Base-by-base conservation (phyloP, 768 basidiomycete species). In the Tylopilus cervinicoccineus region DNA sequence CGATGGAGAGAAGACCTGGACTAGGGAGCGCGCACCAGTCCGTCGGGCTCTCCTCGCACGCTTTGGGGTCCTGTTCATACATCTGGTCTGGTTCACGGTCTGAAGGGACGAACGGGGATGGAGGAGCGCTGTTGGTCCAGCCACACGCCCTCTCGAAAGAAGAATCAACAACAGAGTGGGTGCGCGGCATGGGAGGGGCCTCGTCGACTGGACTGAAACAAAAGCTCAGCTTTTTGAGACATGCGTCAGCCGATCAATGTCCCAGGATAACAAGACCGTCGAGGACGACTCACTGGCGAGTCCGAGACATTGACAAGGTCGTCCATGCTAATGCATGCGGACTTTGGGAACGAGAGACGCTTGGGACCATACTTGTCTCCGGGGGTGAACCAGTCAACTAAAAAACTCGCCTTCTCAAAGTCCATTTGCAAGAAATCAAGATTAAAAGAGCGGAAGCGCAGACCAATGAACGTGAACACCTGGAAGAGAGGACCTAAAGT, bases 301-400 rank as follows among this genome's bases (percentile, higher is more conserved):
- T 59, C 61, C 38, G 68, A 51, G 48, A 55, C 38, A 39, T 39
- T 6, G 38, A 39, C 57, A 43, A 61, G 47, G 50, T 67, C 66
- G 37, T 67, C 66, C 24, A 62, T 45, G 41, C 63, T 69, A 11
- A 65, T 67, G 50, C 60, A 55, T 45, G 57, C 61, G 13, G 67
- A 69, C 44, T 56, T 69, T n/a, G 65, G 67, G 29, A 67, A 67
- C 5, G 67, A 67, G 16, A 67, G 53, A 10, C 63, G 67, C 22
- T 62, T 56, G 24, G 55, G 53, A 5, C 47, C 47, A 33, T 48
- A 62, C 39, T 39, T 59, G 46, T 63, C 67, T n/a, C 61, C 58
- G 11, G 65, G 61, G 14, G 57, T 61, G 43, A 56, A 67, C 55
- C 60, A 65, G 38, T 67, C 66, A 10, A 67, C 61, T 11, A 57